Conservation (phyloP, 768 basidiomycete species). For the Fistulinella prunicolor region DNA sequence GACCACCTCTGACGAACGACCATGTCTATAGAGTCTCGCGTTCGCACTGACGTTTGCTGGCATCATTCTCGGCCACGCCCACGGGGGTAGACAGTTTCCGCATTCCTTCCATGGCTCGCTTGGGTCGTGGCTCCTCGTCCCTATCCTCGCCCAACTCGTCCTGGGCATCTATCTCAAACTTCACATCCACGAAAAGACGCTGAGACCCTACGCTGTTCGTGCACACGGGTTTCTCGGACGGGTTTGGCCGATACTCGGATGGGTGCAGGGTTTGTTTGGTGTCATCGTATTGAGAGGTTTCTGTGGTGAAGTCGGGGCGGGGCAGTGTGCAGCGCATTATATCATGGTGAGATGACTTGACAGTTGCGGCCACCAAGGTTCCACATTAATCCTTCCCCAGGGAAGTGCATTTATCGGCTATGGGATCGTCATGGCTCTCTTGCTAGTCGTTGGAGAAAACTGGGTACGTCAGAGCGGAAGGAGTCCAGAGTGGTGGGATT, state of each 20-base stretch:
- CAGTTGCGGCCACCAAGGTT: constrained; percentile 6
- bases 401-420: constrained; percentile 91
- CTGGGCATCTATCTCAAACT: constrained; percentile 90
- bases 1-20: neutral
- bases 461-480: constrained; percentile 71
- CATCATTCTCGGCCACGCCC: constrained; percentile 82
- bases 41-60: constrained; percentile 70
- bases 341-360: constrained; percentile 52
- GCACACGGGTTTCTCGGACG: constrained; percentile 82
- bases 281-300: constrained; percentile 71
- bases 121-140: constrained; percentile 49
- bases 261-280: constrained; percentile 89
- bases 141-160: constrained; percentile 61
- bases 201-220: constrained; percentile 68
- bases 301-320: constrained; percentile 67
- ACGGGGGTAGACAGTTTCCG: constrained; percentile 75
- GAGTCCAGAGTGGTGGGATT: constrained; percentile 87
- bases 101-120: constrained; percentile 72
- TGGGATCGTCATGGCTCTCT: constrained; percentile 73
- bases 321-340: constrained; percentile 87
- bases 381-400: constrained; percentile 24
- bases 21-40: constrained; percentile 50
- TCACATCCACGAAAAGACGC: constrained; percentile 76
- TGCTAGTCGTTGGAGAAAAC: constrained; percentile 71
- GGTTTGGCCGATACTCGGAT: constrained; percentile 78